Evolutionary conservation across 306 rosid genomes (phyloP).

Genomic region (Casuarina equisetifolia): DNA sequence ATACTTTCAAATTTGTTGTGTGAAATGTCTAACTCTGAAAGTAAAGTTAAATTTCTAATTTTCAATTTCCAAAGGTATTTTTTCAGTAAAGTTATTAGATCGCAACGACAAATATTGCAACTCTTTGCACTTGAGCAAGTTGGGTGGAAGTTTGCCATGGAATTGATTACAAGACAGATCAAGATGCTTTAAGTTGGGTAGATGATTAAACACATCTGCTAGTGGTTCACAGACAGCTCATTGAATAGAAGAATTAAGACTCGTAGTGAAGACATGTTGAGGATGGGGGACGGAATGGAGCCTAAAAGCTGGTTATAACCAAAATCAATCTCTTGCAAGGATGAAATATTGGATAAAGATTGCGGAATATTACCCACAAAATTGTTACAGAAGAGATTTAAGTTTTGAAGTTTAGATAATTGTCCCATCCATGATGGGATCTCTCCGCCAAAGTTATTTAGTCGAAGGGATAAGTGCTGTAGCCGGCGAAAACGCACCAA

Average conservation of each 20-base stretch:
- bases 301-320: constrained; percentile 1
- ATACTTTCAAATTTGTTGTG: neutral
- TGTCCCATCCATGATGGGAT: too few species aligned
- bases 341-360: too few species aligned
- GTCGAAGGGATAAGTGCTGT: too few species aligned
- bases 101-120: neutral
- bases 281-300: neutral
- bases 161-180: neutral
- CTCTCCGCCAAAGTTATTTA: too few species aligned
- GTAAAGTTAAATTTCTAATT: constrained; percentile 21
- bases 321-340: neutral
- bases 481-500: too few species aligned
- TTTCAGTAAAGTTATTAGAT: constrained; percentile 21
- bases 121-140: constrained; percentile 8
- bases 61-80: constrained; percentile 7
- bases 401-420: too few species aligned
- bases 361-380: too few species aligned
- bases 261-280: constrained; percentile 26
- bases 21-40: neutral
- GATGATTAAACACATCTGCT: constrained; percentile 4
- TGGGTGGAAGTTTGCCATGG: constrained; percentile 20
- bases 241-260: neutral
- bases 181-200: neutral
- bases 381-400: too few species aligned
- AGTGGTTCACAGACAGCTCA: constrained; percentile 1